A percentile compares a stretch with the other conserved stretches of the same genome.
These are phyloP conservation scores for Phyllosticta citribraziliensis DNA, from an alignment of 2,329 filamentous ascomycete species.

Conservation along the genomic window DNA sequence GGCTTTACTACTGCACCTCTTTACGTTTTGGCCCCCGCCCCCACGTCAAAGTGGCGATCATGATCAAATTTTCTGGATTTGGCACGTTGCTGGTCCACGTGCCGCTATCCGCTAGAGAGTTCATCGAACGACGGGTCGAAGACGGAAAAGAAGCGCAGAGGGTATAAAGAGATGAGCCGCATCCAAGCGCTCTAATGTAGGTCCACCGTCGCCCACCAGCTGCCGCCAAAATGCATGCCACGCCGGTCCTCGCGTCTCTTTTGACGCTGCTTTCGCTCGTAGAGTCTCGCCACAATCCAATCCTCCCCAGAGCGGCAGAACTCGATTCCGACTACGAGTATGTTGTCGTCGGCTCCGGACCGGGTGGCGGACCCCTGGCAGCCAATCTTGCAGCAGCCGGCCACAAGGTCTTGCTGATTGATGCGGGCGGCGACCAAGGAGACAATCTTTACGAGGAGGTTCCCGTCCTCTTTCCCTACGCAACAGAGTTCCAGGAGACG, in stretches of 20 bases:
- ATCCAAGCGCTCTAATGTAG: neutral
- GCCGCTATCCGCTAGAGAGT: neutral
- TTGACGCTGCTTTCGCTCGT: neutral
- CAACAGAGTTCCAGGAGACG: constrained; percentile 19
- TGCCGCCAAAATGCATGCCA: neutral
- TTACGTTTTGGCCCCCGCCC: neutral
- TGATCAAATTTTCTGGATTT: neutral
- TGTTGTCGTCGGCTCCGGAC: constrained; percentile 51
- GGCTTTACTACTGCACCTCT: neutral
- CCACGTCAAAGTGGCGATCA: neutral
- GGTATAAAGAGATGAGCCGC: neutral
- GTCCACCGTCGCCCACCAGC: neutral
- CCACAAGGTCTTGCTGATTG: constrained; percentile 49
- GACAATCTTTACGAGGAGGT: constrained; percentile 18
- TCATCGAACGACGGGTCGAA: neutral
- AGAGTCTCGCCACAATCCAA: neutral
- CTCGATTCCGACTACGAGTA: constrained; percentile 42
- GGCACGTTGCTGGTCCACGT: neutral
- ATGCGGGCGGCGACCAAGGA: constrained; percentile 50
- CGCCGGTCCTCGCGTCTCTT: neutral
- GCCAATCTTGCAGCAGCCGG: constrained; percentile 49
- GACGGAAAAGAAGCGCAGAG: neutral
- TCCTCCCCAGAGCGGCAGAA: neutral
- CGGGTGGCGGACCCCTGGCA: constrained; percentile 50
- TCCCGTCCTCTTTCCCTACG: neutral